phyloP scores from a whole-genome alignment of 345 rosid species.

The Eucalyptus paniculata region DNA sequence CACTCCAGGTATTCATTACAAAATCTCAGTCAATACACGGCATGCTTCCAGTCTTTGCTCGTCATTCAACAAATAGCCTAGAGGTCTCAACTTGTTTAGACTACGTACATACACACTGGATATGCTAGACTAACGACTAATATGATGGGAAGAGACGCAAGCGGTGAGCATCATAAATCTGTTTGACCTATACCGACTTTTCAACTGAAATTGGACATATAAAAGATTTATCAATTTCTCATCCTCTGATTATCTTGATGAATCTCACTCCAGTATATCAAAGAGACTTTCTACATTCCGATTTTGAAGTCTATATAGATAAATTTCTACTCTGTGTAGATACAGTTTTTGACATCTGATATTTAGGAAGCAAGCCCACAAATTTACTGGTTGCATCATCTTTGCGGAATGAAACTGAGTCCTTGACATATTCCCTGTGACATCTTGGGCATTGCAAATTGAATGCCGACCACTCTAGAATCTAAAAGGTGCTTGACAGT shows the following conservation, averaged over 20 bases:
- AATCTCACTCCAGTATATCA: neutral
- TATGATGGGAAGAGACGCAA: neutral
- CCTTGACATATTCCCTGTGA: too few relatives aligned
- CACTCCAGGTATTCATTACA: slow-evolving; percentile 15
- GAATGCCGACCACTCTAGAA: too few relatives aligned
- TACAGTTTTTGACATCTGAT: too few relatives aligned
- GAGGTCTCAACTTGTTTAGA: neutral
- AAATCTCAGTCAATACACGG: neutral
- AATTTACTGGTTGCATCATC: too few relatives aligned
- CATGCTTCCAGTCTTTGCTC: neutral
- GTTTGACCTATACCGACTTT: neutral
- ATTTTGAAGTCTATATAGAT: neutral
- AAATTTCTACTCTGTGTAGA: too few relatives aligned
- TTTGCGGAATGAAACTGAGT: too few relatives aligned
- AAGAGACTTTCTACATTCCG: neutral
- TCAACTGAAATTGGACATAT: neutral
- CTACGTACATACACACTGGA: neutral
- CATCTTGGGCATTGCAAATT: too few relatives aligned
- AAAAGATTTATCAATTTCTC: neutral
- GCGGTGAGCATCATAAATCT: neutral
- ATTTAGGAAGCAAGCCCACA: too few relatives aligned
- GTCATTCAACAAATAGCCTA: neutral
- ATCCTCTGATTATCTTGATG: neutral
- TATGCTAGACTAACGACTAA: neutral
- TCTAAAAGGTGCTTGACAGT: too few relatives aligned